phyloP scores from a whole-genome alignment of 1,139 yeast species.

The Zygoascus meyerae region DNA sequence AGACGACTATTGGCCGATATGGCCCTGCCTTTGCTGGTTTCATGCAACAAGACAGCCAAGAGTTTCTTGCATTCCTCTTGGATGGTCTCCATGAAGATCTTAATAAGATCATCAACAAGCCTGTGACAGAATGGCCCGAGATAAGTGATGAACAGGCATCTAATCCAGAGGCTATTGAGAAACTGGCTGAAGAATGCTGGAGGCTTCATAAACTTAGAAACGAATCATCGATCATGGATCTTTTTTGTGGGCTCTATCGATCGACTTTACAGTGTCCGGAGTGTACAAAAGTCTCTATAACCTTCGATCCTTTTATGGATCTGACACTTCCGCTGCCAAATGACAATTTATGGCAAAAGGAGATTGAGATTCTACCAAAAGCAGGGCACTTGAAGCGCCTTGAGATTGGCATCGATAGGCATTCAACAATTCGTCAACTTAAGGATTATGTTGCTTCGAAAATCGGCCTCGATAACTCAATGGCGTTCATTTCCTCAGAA shows the following conservation, averaged over 20 bases:
- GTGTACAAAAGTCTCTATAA: constrained; percentile 73
- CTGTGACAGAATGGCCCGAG: constrained; percentile 87
- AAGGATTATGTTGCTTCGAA: constrained; percentile 51
- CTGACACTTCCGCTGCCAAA: constrained; percentile 85
- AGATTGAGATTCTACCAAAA: constrained; percentile 57
- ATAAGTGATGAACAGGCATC: constrained; percentile 53
- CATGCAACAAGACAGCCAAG: constrained; percentile 94
- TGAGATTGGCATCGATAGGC: constrained; percentile 60
- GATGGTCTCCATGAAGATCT: constrained; percentile 94
- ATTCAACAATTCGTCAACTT: constrained; percentile 60
- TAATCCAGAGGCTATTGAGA: constrained; percentile 49
- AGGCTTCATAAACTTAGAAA: constrained; percentile 70
- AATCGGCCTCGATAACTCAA: constrained; percentile 12
- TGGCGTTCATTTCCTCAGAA: constrained; percentile 55
- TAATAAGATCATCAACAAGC: constrained; percentile 74
- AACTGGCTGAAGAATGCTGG: constrained; percentile 77
- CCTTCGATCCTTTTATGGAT: constrained; percentile 93
- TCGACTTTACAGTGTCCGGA: constrained; percentile 86
- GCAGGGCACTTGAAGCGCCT: constrained; percentile 40
- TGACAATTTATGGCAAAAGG: constrained; percentile 65
- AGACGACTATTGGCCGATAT: constrained; percentile 69
- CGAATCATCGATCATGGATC: constrained; percentile 76
- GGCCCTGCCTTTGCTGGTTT: constrained; percentile 82
- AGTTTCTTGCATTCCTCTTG: constrained; percentile 78
- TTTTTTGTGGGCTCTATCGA: constrained; percentile 86